phyloP scores from a whole-genome alignment of 495 filamentous ascomycete genomes.

The Tetracladium setigerum region DNA sequence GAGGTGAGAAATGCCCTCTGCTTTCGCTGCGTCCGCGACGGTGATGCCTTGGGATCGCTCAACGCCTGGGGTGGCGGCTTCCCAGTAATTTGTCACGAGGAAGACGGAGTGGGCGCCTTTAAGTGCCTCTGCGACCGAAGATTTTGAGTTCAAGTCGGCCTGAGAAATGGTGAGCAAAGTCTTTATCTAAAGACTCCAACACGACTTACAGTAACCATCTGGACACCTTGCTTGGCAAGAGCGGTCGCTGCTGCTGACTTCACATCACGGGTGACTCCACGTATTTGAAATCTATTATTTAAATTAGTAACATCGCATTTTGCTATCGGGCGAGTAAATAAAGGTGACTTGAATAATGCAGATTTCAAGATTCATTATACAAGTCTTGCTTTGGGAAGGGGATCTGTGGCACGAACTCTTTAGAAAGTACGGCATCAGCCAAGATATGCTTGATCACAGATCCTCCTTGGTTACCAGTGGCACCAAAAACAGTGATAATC shows the following conservation, averaged over 20 bases:
- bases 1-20: constrained; percentile 26
- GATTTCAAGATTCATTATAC: no score
- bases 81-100: constrained; percentile 47
- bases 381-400: no score
- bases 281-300: constrained; percentile 47
- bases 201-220: constrained; percentile 24
- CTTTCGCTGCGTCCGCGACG: constrained; percentile 42
- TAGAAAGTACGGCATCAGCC: constrained; percentile 33
- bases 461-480: constrained; percentile 53
- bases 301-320: no score
- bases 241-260: constrained; percentile 31
- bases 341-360: no score
- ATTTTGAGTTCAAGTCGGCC: constrained; percentile 41
- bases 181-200: background rate
- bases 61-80: constrained; percentile 31
- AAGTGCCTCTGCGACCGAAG: constrained; percentile 37
- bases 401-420: no score
- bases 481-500: constrained; percentile 48
- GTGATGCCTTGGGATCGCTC: constrained; percentile 48
- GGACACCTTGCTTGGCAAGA: constrained; percentile 29
- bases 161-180: constrained; percentile 10
- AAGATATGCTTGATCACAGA: constrained; percentile 44
- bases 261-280: constrained; percentile 46
- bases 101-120: constrained; percentile 46
- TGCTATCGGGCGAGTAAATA: no score